A percentile compares a stretch with the other conserved stretches of the same genome.
Evolutionary conservation across 768 basidiomycete genomes (phyloP).

Genomic region (Leccinum longicurvipes): DNA sequence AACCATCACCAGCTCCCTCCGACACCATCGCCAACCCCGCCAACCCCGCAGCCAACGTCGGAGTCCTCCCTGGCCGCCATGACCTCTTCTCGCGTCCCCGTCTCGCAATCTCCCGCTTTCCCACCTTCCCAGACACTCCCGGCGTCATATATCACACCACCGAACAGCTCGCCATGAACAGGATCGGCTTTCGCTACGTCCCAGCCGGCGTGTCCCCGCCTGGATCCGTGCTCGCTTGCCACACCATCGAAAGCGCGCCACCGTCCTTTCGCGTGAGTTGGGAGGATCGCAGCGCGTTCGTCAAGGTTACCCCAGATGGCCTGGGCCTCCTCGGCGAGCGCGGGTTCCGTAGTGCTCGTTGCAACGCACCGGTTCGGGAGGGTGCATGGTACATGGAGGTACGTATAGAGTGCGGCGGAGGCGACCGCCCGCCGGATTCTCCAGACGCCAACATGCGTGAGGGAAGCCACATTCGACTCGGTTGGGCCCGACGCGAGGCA

Average conservation of each 20-base stretch:
- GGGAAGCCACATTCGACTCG: slow-evolving; percentile 83
- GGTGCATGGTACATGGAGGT: slow-evolving; percentile 97
- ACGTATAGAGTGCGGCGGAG: slow-evolving; percentile 70
- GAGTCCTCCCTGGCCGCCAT: slow-evolving; percentile 58
- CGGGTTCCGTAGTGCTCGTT: slow-evolving; percentile 87
- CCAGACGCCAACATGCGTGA: slow-evolving; percentile 49
- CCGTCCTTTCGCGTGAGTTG: slow-evolving; percentile 72
- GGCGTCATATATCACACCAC: slow-evolving; percentile 59
- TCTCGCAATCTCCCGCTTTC: slow-evolving; percentile 72
- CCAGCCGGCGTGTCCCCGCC: slow-evolving; percentile 71
- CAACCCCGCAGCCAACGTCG: slow-evolving; percentile 37
- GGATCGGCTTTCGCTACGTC: slow-evolving; percentile 74
- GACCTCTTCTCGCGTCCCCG: slow-evolving; percentile 69
- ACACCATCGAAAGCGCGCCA: slow-evolving; percentile 80
- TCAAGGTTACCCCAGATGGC: slow-evolving; percentile 78
- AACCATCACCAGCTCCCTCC: slow-evolving; percentile 58
- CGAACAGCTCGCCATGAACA: slow-evolving; percentile 69
- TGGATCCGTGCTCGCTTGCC: slow-evolving; percentile 58
- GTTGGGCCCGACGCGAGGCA: slow-evolving; percentile 90
- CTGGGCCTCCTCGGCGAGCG: slow-evolving; percentile 73
- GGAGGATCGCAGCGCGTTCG: slow-evolving; percentile 85
- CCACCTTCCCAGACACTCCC: slow-evolving; percentile 58
- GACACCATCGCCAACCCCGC: slow-evolving; percentile 37
- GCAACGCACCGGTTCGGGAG: slow-evolving; percentile 84
- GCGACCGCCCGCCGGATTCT: slow-evolving; percentile 42